Conservation (phyloP, 1,284 basidiomycete genomes). For the Puccinia novopanici region DNA sequence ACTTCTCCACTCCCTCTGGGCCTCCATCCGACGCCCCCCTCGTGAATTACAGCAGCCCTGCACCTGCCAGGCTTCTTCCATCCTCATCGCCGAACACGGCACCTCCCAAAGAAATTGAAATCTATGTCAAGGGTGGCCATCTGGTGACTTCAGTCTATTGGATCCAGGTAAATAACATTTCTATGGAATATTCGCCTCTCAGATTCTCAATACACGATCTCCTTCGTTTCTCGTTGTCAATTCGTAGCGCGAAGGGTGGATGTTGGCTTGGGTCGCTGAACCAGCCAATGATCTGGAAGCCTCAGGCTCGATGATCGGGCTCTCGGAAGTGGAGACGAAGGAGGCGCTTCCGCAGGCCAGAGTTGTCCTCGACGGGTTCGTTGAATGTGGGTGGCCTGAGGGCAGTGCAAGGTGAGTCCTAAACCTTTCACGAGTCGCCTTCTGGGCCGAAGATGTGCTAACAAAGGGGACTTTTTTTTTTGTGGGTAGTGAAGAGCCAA, state of each 20-base stretch:
- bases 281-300: not conserved
- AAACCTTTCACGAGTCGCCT: too few relatives aligned
- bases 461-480: not conserved
- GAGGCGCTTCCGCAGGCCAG: not conserved
- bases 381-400: slow-evolving; percentile 2
- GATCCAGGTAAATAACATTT: slow-evolving; percentile 16
- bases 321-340: not conserved
- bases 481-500: not conserved
- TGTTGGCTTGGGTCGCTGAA: slow-evolving; percentile 18
- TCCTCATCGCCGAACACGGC: not conserved
- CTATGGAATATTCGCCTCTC: not conserved
- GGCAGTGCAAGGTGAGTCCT: slow-evolving; percentile 12
- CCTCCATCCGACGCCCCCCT: not conserved
- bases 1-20: not conserved
- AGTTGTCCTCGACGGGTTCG: not conserved
- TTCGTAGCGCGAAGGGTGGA: slow-evolving; percentile 8
- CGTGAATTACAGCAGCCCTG: not conserved
- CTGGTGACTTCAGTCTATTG: slow-evolving; percentile 9
- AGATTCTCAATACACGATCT: not conserved
- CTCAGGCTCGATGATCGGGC: not conserved
- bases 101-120: slow-evolving; percentile 3
- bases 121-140: slow-evolving; percentile 13
- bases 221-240: not conserved
- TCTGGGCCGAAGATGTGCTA: not conserved
- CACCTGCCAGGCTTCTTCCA: not conserved